Conservation (phyloP, 202 grass and related monocot genomes). For the Brachypodium distachyon region DNA sequence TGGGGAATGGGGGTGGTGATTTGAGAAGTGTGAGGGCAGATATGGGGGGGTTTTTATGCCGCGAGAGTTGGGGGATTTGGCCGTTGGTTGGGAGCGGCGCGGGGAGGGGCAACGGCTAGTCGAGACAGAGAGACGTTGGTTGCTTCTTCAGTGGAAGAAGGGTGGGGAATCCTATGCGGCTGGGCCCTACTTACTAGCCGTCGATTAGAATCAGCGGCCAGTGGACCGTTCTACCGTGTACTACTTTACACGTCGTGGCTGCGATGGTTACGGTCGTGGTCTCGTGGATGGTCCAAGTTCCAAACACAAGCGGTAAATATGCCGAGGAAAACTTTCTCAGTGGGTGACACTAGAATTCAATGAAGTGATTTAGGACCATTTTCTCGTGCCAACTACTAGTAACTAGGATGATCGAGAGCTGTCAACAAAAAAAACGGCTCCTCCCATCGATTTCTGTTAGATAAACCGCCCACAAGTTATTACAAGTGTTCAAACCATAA, state of each 20-base stretch:
- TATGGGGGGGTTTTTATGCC: conserved; percentile 4
- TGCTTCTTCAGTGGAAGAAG: background rate
- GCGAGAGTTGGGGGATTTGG: background rate
- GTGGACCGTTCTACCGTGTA: background rate
- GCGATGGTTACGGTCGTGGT: too few relatives aligned
- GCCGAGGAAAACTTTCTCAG: background rate
- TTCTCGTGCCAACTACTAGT: background rate
- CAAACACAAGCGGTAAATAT: background rate
- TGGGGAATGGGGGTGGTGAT: background rate
- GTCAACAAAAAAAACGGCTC: too few relatives aligned
- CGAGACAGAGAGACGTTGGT: conserved; percentile 4
- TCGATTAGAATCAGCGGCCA: background rate
- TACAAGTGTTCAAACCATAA: too few relatives aligned
- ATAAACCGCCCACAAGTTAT: too few relatives aligned
- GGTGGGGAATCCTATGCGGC: background rate
- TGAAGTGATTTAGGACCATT: background rate
- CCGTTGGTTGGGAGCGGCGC: conserved; percentile 41
- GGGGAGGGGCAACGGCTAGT: conserved; percentile 54
- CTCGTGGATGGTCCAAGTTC: too few relatives aligned
- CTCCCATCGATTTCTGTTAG: too few relatives aligned
- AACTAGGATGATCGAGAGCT: too few relatives aligned
- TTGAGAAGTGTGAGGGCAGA: background rate
- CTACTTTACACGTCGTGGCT: too few relatives aligned
- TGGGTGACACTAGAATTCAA: background rate
- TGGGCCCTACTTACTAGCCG: background rate